Percentiles rank a stretch among this genome's conserved stretches.
phyloP scores from a whole-genome alignment of 225 moss, liverwort and hornwort species.

The Polytrichum commune region DNA sequence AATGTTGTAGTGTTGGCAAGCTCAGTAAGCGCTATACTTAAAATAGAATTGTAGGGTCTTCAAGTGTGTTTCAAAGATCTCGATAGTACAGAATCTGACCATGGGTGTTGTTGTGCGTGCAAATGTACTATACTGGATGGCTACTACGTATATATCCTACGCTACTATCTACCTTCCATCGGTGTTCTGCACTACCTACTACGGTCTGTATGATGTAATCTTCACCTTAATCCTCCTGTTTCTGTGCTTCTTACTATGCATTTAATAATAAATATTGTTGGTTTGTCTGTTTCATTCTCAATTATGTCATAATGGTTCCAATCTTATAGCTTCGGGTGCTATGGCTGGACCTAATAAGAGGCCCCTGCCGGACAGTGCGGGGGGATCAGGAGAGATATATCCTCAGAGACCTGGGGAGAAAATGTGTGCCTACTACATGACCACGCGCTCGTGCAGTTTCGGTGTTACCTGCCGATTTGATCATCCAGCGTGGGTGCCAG shows the following conservation, averaged over 20 bases:
- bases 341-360: conserved; percentile 42
- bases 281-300: neutral
- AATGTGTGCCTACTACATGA: conserved; percentile 96
- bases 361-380: conserved; percentile 58
- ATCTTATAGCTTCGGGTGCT: neutral
- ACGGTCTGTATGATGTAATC: conserved; percentile 36
- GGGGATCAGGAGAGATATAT: conserved; percentile 45
- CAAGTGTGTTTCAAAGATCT: too few species aligned
- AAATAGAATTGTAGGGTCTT: neutral
- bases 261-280: neutral
- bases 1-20: neutral
- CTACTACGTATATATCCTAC: conserved; percentile 31
- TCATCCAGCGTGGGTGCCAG: conserved; percentile 92
- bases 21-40: too few species aligned
- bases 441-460: conserved; percentile 87
- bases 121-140: conserved; percentile 36
- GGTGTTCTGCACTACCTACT: conserved; percentile 36
- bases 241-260: neutral
- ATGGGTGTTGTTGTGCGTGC: conserved; percentile 32
- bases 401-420: conserved; percentile 97
- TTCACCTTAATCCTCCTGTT: conserved; percentile 20
- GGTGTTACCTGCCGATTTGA: conserved; percentile 86
- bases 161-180: conserved; percentile 30
- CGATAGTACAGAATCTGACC: conserved; percentile 10
- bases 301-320: neutral